Conservation (phyloP, 2,329 filamentous ascomycete species). For the Phaeoacremonium minimum region DNA sequence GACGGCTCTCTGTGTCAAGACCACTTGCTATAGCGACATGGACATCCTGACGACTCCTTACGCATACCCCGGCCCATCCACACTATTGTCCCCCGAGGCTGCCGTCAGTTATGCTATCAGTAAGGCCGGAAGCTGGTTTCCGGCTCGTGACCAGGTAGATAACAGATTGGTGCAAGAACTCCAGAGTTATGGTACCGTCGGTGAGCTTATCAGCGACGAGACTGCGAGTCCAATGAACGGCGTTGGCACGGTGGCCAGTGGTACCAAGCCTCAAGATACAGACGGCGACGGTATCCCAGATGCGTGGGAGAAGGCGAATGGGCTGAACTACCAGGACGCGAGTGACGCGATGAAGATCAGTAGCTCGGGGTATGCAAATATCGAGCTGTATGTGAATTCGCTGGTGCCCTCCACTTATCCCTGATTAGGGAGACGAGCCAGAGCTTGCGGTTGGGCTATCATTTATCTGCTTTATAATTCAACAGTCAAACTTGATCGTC, state of each 20-base stretch:
- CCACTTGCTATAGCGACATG: constrained; percentile 42
- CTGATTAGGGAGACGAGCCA: too few relatives aligned
- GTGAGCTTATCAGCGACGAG: constrained; percentile 41
- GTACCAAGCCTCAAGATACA: constrained; percentile 32
- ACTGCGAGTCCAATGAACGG: constrained; percentile 35
- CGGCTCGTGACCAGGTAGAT: constrained; percentile 39
- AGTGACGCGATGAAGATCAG: constrained; percentile 35
- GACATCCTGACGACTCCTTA: constrained; percentile 32
- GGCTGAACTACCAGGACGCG: constrained; percentile 29
- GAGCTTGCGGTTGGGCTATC: too few relatives aligned
- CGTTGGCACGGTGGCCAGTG: constrained; percentile 30
- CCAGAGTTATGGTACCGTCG: constrained; percentile 36
- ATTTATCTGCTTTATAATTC: too few relatives aligned
- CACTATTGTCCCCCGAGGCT: constrained; percentile 29
- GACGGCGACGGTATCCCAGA: constrained; percentile 48
- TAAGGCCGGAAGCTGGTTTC: constrained; percentile 33
- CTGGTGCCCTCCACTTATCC: constrained; percentile 22
- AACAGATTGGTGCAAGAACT: constrained; percentile 35
- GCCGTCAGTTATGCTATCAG: constrained; percentile 33
- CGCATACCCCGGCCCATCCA: constrained; percentile 36
- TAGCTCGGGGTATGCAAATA: constrained; percentile 36
- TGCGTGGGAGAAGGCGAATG: constrained; percentile 37
- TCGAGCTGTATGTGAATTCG: constrained; percentile 47
- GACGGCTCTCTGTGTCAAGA: constrained; percentile 31
- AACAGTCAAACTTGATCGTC: too few relatives aligned